Percentiles rank a stretch among this genome's conserved stretches.
phyloP scores from a whole-genome alignment of 371 early-diverging fungal genomes.

The Mortierella sp. region DNA sequence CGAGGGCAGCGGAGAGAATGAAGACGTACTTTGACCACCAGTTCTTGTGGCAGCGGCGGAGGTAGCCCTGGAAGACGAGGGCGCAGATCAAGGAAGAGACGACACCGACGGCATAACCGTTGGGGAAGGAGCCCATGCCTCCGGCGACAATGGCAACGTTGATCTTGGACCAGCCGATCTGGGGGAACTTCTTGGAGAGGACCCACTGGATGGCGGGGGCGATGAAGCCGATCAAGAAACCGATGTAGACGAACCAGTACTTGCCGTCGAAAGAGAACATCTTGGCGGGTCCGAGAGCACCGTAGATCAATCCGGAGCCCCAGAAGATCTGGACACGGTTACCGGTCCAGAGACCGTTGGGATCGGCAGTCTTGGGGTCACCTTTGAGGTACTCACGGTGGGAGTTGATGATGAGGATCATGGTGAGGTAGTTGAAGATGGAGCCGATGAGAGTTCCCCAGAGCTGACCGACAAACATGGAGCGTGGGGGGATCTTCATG shows the following conservation, averaged over 20 bases:
- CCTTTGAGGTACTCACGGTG: slow-evolving; percentile 59
- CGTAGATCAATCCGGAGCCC: slow-evolving; percentile 75
- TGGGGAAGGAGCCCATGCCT: slow-evolving; percentile 63
- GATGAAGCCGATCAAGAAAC: slow-evolving; percentile 64
- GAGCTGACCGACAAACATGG: slow-evolving; percentile 72
- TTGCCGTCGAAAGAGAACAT: slow-evolving; percentile 62
- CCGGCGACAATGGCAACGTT: slow-evolving; percentile 64
- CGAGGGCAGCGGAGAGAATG: slow-evolving; percentile 68
- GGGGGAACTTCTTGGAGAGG: slow-evolving; percentile 62
- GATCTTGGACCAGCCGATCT: slow-evolving; percentile 41
- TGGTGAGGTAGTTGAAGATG: slow-evolving; percentile 69
- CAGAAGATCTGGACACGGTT: slow-evolving; percentile 65
- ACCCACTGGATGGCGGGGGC: slow-evolving; percentile 63
- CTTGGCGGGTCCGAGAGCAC: slow-evolving; percentile 67
- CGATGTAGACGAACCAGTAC: slow-evolving; percentile 63
- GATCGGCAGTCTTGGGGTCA: slow-evolving; percentile 38
- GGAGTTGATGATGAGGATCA: slow-evolving; percentile 60
- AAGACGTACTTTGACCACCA: slow-evolving; percentile 72
- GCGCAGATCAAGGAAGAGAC: slow-evolving; percentile 58
- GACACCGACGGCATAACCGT: slow-evolving; percentile 61
- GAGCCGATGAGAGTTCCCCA: slow-evolving; percentile 72
- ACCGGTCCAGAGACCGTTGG: slow-evolving; percentile 69
- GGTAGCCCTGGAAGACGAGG: slow-evolving; percentile 63
- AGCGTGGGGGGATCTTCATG: slow-evolving; percentile 81
- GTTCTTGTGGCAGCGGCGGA: slow-evolving; percentile 59